Base-by-base conservation (phyloP, 1,284 basidiomycete species). In the Sanghuangporus sanghuang region DNA sequence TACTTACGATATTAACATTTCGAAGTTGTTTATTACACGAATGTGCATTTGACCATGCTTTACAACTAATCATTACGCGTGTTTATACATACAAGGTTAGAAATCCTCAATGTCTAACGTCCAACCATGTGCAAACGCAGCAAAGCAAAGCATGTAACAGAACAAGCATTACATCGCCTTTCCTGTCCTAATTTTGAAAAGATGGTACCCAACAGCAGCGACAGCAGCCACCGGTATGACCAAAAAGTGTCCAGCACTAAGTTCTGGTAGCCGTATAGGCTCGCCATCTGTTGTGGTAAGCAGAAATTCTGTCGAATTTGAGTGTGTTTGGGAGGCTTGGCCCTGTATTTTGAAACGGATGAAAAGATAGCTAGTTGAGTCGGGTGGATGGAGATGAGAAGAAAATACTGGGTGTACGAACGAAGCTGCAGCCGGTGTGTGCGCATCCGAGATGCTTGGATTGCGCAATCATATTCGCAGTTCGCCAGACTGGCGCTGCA, bases 161-260 rank as follows among this genome's bases (percentile, higher is more conserved):
- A 16, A 14, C 27, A 16, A 16, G 23, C 8, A 32, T 38, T 54
- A 54, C 53, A 38, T 6, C 14, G 53, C 14, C 12, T 32, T 54
- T n/a, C 53, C 53, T 8, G 53, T n/a, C 27, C 50, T 59, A 6
- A n/a, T 18, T 21, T 39, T 65, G 38, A 61, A 44, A 16, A 52
- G 14, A 27, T 62, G 64, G 38, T 62, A 65, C 23, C 27, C n/a
- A n/a, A 65, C 14, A 35, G 57, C 64, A 2, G 48, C 54, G 23
- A 65, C 23, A 18, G 60, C 64, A 21, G 60, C 64, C 12, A 65
- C 21, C 11, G 57, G 64, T 35, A 65, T 62, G 36, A 65, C 60
- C 35, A 61, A n/a, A 32, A 65, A n/a, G 48, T 61, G 59, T n/a
- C 59, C 60, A n/a, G 54, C 44, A 38, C 49, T 57, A 36, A 62